Evolutionary conservation across 129 eudicot species (phyloP).

Genomic region (Saposhnikovia divaricata): DNA sequence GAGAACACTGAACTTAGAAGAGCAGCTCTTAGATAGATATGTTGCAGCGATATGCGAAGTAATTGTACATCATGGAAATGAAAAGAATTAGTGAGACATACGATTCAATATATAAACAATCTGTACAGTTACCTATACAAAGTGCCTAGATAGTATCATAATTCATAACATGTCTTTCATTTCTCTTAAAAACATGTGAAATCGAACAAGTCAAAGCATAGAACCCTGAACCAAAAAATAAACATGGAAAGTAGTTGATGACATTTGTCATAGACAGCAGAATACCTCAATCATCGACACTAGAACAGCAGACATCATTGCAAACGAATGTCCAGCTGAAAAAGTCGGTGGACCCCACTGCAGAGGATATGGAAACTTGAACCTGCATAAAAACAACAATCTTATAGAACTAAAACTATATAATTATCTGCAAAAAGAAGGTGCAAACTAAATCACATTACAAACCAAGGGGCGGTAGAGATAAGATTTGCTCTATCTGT

Average conservation of each 20-base stretch:
- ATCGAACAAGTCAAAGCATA: neutral
- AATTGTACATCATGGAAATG: neutral
- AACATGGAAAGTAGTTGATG: neutral
- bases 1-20: neutral
- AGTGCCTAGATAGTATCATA: neutral
- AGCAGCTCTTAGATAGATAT: neutral
- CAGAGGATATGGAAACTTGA: constrained; percentile 87
- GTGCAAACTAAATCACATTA: neutral
- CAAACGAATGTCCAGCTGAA: constrained; percentile 80
- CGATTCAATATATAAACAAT: neutral
- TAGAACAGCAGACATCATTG: constrained; percentile 97
- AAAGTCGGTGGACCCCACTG: constrained; percentile 99
- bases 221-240: neutral
- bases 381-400: constrained; percentile 39
- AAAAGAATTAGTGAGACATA: too few species aligned
- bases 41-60: neutral
- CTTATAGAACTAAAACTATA: constrained; percentile 2
- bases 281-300: constrained; percentile 93
- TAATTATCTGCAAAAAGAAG: neutral
- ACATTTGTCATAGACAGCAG: constrained; percentile 1
- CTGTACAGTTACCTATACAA: neutral
- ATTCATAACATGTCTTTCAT: neutral
- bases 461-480: constrained; percentile 95
- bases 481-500: constrained; percentile 85
- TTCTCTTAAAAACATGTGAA: too few species aligned